Percentiles rank a stretch among this genome's conserved stretches.
Conservation (phyloP, 1,284 basidiomycete genomes). For the Thelephora terrestris region DNA sequence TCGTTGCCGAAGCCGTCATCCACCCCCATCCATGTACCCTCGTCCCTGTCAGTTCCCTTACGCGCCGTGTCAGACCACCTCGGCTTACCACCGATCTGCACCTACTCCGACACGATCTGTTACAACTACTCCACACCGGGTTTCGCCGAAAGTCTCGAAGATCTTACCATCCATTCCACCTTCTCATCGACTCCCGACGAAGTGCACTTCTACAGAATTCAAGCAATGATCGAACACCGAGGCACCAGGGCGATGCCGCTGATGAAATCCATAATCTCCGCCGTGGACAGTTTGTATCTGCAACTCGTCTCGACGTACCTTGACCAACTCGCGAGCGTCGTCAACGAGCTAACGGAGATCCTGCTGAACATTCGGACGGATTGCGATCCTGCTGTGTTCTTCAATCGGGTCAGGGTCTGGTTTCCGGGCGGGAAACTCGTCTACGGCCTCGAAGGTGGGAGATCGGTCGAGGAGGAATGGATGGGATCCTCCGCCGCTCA, state of each 20-base stretch:
- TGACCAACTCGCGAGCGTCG: slow-evolving; percentile 31
- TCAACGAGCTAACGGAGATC: slow-evolving; percentile 31
- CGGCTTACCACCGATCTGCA: slow-evolving; percentile 45
- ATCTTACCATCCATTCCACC: slow-evolving; percentile 23
- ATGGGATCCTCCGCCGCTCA: slow-evolving; percentile 9
- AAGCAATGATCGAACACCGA: slow-evolving; percentile 42
- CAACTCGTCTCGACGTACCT: slow-evolving; percentile 25
- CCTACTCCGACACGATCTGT: slow-evolving; percentile 49
- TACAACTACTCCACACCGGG: slow-evolving; percentile 37
- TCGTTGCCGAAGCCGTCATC: slow-evolving; percentile 16
- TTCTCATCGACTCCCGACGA: slow-evolving; percentile 46
- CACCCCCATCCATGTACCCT: slow-evolving; percentile 24
- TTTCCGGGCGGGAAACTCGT: slow-evolving; percentile 3
- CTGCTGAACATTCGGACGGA: slow-evolving; percentile 30
- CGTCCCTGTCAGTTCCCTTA: slow-evolving; percentile 35
- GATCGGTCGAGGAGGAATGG: slow-evolving; percentile 3
- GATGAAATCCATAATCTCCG: slow-evolving; percentile 45
- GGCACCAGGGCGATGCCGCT: slow-evolving; percentile 40
- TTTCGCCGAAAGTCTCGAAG: not conserved
- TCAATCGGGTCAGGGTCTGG: slow-evolving; percentile 6
- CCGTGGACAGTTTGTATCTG: slow-evolving; percentile 27
- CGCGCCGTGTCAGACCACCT: slow-evolving; percentile 36
- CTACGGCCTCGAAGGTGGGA: not conserved
- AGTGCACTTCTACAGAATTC: slow-evolving; percentile 47
- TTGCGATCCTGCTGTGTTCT: slow-evolving; percentile 8